Conservation (phyloP, 495 filamentous ascomycete genomes). For the Podospora appendiculata region DNA sequence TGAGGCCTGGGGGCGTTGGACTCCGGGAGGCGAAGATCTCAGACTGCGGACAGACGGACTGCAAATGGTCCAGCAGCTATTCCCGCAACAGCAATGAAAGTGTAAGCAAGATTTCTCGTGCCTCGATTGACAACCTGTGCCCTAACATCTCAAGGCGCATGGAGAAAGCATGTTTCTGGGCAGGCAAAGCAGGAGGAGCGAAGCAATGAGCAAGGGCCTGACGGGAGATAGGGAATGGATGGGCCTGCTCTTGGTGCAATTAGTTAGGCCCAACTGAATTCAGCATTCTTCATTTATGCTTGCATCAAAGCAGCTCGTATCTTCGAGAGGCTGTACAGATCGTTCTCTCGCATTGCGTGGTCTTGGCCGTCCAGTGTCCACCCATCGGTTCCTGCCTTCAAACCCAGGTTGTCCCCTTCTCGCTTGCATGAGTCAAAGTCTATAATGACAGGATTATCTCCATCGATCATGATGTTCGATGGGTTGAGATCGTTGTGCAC, state of each 20-base stretch:
- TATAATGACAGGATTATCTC: constrained; percentile 10
- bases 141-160: background rate
- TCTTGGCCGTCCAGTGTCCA: background rate
- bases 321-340: background rate
- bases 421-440: constrained; percentile 7
- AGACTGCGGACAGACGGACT: background rate
- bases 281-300: background rate
- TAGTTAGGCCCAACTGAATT: background rate
- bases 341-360: background rate
- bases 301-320: background rate
- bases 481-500: constrained; percentile 36
- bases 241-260: background rate
- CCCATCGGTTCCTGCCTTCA: background rate
- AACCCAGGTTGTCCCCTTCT: constrained; percentile 1
- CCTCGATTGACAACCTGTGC: background rate
- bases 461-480: constrained; percentile 29
- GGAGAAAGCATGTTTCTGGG: background rate
- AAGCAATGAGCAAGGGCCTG: no score
- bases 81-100: background rate
- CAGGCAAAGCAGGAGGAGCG: background rate
- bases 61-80: background rate
- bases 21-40: background rate
- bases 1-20: no score
- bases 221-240: background rate
- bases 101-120: background rate